Evolutionary conservation across 2,329 filamentous ascomycete genomes (phyloP).

Genomic region (Sclerotiophoma versabilis): DNA sequence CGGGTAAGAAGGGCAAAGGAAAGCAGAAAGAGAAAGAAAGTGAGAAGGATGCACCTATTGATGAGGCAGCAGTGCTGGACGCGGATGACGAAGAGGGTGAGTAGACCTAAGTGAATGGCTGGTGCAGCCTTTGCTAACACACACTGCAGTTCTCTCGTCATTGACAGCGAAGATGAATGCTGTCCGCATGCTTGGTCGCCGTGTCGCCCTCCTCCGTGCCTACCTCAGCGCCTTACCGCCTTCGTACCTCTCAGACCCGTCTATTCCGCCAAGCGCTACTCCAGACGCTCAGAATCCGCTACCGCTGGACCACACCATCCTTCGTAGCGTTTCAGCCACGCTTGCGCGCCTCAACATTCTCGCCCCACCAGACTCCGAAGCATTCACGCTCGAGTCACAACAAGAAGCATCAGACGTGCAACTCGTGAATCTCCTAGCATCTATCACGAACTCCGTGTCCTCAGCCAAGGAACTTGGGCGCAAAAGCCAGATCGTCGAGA

Average conservation of each 20-base stretch:
- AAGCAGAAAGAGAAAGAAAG: slow-evolving; percentile 59
- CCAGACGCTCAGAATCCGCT: slow-evolving; percentile 37
- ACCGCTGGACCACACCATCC: slow-evolving; percentile 69
- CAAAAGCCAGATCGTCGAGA: slow-evolving; percentile 65
- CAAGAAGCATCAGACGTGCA: slow-evolving; percentile 85
- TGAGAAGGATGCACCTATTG: slow-evolving; percentile 44
- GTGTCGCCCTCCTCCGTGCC: slow-evolving; percentile 62
- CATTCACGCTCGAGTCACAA: slow-evolving; percentile 73
- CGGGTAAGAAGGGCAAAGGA: slow-evolving; percentile 55
- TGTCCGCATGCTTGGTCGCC: slow-evolving; percentile 83
- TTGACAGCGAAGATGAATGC: slow-evolving; percentile 91
- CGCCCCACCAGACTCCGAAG: slow-evolving; percentile 70
- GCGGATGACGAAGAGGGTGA: slow-evolving; percentile 70
- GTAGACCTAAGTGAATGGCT: slow-evolving; percentile 22
- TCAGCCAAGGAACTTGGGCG: slow-evolving; percentile 76
- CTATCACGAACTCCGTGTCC: slow-evolving; percentile 75
- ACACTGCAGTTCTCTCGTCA: slow-evolving; percentile 61
- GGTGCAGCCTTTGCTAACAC: slow-evolving; percentile 10
- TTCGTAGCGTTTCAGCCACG: slow-evolving; percentile 88
- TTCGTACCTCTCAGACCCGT: slow-evolving; percentile 64
- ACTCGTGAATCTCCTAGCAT: slow-evolving; percentile 77
- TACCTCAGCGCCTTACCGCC: slow-evolving; percentile 79
- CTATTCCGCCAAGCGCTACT: slow-evolving; percentile 43
- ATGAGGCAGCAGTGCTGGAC: slow-evolving; percentile 53
- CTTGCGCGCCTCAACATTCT: slow-evolving; percentile 84